A percentile compares a stretch with the other conserved stretches of the same genome.
Conservation (phyloP, 2,329 filamentous ascomycete genomes). For the Diaporthe velutina region DNA sequence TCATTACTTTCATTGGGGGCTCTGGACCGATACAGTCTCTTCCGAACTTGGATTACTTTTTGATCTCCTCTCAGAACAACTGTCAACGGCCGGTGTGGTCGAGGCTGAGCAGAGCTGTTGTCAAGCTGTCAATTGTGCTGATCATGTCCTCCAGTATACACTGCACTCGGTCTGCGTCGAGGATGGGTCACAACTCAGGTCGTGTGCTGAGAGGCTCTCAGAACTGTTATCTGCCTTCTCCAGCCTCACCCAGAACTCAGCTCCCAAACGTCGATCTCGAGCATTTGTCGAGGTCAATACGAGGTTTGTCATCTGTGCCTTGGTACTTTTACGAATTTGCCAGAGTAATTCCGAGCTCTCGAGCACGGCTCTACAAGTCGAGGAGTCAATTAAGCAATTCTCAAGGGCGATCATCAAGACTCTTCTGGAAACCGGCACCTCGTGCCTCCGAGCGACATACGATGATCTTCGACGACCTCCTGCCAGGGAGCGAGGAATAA, state of each 20-base stretch:
- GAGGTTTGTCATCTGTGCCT: constrained; percentile 53
- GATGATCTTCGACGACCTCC: constrained; percentile 59
- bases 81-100: constrained; percentile 45
- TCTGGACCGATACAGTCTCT: constrained; percentile 69
- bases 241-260: constrained; percentile 5
- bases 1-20: constrained; percentile 65
- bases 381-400: constrained; percentile 61
- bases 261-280: constrained; percentile 44
- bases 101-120: constrained; percentile 39
- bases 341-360: constrained; percentile 49
- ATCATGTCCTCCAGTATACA: constrained; percentile 64
- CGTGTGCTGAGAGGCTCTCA: constrained; percentile 58
- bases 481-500: constrained; percentile 65
- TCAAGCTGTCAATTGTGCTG: constrained; percentile 39
- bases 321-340: constrained; percentile 59
- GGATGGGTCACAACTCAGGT: constrained; percentile 50
- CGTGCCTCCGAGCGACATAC: constrained; percentile 60
- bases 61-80: constrained; percentile 67
- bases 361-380: constrained; percentile 57
- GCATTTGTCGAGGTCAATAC: constrained; percentile 53
- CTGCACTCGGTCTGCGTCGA: constrained; percentile 57
- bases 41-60: constrained; percentile 73
- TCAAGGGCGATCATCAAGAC: constrained; percentile 53
- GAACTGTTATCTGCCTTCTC: constrained; percentile 54
- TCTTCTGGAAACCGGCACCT: constrained; percentile 59